Conservation (phyloP, 2,329 filamentous ascomycete genomes). For the Epichloe elymi region DNA sequence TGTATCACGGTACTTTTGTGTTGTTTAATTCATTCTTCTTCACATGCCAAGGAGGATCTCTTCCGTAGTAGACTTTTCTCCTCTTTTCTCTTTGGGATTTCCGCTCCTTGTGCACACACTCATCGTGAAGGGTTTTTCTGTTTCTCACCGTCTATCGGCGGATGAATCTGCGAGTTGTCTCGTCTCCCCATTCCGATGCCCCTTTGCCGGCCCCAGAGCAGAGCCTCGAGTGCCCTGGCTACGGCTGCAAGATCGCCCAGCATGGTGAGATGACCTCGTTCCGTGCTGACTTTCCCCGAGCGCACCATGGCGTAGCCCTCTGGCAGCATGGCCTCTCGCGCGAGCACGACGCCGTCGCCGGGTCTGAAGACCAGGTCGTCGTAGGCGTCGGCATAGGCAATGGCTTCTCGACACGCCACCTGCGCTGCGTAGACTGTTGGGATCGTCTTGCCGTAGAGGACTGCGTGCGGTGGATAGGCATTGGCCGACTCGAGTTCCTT, state of each 20-base stretch:
- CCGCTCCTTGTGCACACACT: neutral
- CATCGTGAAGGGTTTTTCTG: no score
- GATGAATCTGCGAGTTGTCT: neutral
- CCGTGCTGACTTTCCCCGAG: conserved; percentile 64
- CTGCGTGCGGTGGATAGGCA: conserved; percentile 64
- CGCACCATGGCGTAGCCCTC: conserved; percentile 61
- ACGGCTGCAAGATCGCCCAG: conserved; percentile 75
- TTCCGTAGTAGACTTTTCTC: accelerated
- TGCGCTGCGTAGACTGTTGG: conserved; percentile 76
- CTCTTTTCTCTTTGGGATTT: neutral
- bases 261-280: conserved; percentile 77
- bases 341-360: conserved; percentile 81
- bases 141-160: no score
- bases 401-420: conserved; percentile 59
- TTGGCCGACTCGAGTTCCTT: conserved; percentile 50
- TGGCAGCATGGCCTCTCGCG: conserved; percentile 74
- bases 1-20: neutral
- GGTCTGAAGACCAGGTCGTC: conserved; percentile 77
- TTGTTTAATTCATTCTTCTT: neutral
- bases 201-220: conserved; percentile 53
- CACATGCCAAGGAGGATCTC: neutral
- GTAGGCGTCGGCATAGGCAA: conserved; percentile 65
- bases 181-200: conserved; percentile 53
- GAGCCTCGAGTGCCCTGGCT: conserved; percentile 56
- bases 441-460: conserved; percentile 77